Conservation (phyloP, 495 filamentous ascomycete species). For the Amniculicola lignicola region DNA sequence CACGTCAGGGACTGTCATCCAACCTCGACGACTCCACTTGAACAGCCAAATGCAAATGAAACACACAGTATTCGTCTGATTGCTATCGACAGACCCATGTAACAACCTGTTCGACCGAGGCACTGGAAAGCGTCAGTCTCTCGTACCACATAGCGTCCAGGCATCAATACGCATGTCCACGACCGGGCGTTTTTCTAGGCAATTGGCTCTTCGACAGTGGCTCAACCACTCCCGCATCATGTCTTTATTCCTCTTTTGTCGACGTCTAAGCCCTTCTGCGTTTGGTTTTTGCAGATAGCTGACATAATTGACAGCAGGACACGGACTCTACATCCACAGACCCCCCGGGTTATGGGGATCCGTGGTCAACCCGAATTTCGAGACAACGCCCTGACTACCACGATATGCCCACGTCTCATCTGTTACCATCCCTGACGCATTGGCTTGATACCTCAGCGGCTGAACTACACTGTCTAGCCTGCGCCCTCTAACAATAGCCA, state of each 20-base stretch:
- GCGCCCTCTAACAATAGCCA: conserved; percentile 35
- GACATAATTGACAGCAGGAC: conserved; percentile 35
- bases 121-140: too few relatives aligned
- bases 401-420: conserved; percentile 31
- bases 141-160: too few relatives aligned
- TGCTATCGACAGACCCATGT: conserved; percentile 16
- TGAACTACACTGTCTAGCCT: conserved; percentile 24
- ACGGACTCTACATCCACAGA: conserved; percentile 17
- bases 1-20: neutral
- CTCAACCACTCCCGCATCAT: conserved; percentile 15
- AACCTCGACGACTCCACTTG: conserved; percentile 2
- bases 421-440: conserved; percentile 34
- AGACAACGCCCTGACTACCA: conserved; percentile 31
- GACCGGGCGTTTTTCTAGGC: conserved; percentile 7
- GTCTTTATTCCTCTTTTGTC: conserved; percentile 10
- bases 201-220: conserved; percentile 6
- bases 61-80: neutral
- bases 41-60: conserved; percentile 10
- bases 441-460: conserved; percentile 32
- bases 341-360: conserved; percentile 34
- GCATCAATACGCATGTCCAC: too few relatives aligned
- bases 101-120: conserved; percentile 13
- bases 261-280: conserved; percentile 23
- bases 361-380: conserved; percentile 30
- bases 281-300: conserved; percentile 26